Conservation (phyloP, 1,284 basidiomycete species). For the Moesziomyces antarcticus region DNA sequence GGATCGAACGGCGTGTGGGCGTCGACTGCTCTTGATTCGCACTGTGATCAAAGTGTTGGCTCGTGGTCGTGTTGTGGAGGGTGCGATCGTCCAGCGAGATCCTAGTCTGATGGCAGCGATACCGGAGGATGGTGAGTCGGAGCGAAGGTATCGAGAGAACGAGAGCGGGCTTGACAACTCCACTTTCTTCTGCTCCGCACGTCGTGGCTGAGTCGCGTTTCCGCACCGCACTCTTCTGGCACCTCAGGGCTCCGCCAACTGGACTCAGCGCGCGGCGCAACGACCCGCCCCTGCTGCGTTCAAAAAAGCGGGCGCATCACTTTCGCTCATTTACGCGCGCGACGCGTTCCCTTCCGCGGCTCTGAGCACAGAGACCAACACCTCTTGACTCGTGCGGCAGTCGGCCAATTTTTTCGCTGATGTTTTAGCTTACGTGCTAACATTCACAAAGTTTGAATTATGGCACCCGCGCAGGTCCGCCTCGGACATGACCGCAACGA, state of each 20-base stretch:
- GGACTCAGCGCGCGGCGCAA: too few species aligned
- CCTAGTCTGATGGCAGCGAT: neutral
- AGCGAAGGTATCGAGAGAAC: neutral
- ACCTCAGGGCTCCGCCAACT: too few species aligned
- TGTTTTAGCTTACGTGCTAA: too few species aligned
- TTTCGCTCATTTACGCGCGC: conserved; percentile 51
- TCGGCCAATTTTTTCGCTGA: neutral
- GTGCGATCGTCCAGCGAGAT: too few species aligned
- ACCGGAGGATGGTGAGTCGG: neutral
- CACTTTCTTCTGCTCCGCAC: conserved; percentile 22
- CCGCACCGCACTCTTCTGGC: neutral
- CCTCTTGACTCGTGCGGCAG: conserved; percentile 27
- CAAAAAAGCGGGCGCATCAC: conserved; percentile 14
- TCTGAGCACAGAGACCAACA: conserved; percentile 26
- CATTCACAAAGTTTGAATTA: too few species aligned
- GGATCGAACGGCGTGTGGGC: neutral
- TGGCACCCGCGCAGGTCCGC: too few species aligned
- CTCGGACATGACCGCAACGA: too few species aligned
- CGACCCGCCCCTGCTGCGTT: too few species aligned
- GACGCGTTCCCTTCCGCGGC: conserved; percentile 20
- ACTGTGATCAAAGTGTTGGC: too few species aligned
- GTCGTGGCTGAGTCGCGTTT: conserved; percentile 35
- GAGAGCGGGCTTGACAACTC: conserved; percentile 4
- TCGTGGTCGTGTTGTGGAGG: too few species aligned
- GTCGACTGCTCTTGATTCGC: too few species aligned